phyloP scores from a whole-genome alignment of 1,284 basidiomycete species.

The Kwoniella shivajii region DNA sequence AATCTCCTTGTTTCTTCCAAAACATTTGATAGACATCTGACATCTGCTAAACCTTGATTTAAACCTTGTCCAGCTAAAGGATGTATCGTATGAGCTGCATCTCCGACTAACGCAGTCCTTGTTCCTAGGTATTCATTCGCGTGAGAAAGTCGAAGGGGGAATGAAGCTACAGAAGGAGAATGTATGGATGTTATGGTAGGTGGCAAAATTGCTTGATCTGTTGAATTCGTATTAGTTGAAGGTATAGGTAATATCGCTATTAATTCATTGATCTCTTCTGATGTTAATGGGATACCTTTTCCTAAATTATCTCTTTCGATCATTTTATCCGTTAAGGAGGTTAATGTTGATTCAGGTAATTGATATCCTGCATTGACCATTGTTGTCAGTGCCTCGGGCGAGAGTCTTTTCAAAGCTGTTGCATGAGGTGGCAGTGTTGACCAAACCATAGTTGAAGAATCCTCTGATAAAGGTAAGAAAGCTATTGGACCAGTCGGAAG shows the following conservation, averaged over 20 bases:
- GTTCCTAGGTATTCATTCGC: constrained; percentile 79
- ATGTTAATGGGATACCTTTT: constrained; percentile 19
- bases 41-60: constrained; percentile 89
- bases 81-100: constrained; percentile 94
- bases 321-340: constrained; percentile 64
- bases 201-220: constrained; percentile 66
- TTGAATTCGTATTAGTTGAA: constrained; percentile 55
- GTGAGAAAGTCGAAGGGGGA: constrained; percentile 86
- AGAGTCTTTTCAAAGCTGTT: constrained; percentile 68
- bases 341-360: constrained; percentile 74
- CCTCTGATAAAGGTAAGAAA: constrained; percentile 78
- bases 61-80: constrained; percentile 97
- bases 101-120: constrained; percentile 87
- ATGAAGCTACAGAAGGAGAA: constrained; percentile 77
- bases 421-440: constrained; percentile 82
- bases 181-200: constrained; percentile 75
- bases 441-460: constrained; percentile 89
- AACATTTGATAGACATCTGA: constrained; percentile 66
- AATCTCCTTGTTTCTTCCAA: constrained; percentile 62
- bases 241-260: constrained; percentile 21
- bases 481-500: constrained; percentile 94
- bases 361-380: constrained; percentile 93
- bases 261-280: constrained; percentile 28
- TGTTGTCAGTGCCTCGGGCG: constrained; percentile 65
- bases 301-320: constrained; percentile 57